Conservation (phyloP, 75 land plant genomes). For the Gnetum montanum region DNA sequence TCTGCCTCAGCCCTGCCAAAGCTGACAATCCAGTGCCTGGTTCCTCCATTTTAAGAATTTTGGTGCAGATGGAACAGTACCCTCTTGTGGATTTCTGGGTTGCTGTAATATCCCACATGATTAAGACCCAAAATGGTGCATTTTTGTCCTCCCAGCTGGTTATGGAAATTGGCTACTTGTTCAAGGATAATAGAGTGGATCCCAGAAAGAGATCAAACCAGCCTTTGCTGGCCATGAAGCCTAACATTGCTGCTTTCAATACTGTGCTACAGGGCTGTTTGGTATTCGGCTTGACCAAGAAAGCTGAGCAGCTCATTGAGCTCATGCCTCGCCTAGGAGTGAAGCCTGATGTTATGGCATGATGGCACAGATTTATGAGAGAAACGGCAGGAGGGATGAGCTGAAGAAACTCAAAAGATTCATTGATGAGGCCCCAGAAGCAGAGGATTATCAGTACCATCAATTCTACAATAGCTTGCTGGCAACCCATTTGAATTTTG, state of each 20-base stretch:
- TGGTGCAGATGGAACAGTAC: constrained; percentile 31
- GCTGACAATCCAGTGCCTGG: constrained; percentile 34
- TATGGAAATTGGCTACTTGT: constrained; percentile 49
- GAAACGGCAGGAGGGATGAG: constrained; percentile 52
- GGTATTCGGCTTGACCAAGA: constrained; percentile 39
- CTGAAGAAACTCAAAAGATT: constrained; percentile 40
- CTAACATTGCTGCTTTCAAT: constrained; percentile 32
- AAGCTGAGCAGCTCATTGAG: constrained; percentile 55
- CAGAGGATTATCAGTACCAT: constrained; percentile 27
- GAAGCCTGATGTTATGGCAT: constrained; percentile 28
- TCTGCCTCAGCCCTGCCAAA: constrained; percentile 38
- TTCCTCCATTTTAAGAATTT: constrained; percentile 36
- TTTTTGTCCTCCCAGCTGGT: constrained; percentile 50
- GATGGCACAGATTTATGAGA: constrained; percentile 55
- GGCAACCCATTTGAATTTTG: constrained; percentile 50
- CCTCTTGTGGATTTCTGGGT: constrained; percentile 55
- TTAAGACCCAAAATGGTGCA: constrained; percentile 26
- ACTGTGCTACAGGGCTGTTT: constrained; percentile 45
- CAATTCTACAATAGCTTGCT: constrained; percentile 49
- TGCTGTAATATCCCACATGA: constrained; percentile 45
- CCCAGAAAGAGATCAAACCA: constrained; percentile 52
- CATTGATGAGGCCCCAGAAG: constrained; percentile 30
- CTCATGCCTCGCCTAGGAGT: constrained; percentile 49
- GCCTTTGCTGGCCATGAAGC: constrained; percentile 62
- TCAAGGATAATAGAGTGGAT: constrained; percentile 51